Evolutionary conservation across 2,329 filamentous ascomycete species (phyloP).

Genomic region (Phaeosphaeria sp.): DNA sequence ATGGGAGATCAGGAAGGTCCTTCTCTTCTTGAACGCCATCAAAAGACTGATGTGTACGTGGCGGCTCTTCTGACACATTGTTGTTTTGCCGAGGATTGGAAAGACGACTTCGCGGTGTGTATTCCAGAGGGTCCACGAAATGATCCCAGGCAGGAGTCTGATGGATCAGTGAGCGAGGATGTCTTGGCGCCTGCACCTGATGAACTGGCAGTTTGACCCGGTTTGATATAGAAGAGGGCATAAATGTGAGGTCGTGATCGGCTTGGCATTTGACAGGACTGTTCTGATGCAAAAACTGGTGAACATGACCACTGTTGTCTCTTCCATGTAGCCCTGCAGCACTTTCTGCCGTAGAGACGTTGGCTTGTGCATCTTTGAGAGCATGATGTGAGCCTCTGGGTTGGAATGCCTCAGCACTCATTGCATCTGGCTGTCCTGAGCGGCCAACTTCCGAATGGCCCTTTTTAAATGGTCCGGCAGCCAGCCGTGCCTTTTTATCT

Average conservation of each 20-base stretch:
- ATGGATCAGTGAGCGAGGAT: constrained; percentile 4
- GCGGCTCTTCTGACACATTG: neutral
- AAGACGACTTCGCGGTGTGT: neutral
- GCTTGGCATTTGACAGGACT: neutral
- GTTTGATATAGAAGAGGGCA: neutral
- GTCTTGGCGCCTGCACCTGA: neutral
- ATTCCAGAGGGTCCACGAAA: constrained; percentile 11
- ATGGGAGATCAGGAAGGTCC: neutral
- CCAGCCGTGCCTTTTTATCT: constrained; percentile 1
- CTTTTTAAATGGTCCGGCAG: neutral
- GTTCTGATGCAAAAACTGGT: neutral
- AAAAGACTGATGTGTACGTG: neutral
- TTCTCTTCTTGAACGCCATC: neutral
- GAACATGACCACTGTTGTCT: neutral
- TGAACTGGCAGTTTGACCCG: neutral
- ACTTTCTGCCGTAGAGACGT: neutral
- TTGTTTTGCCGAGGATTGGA: neutral
- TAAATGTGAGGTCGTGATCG: constrained; percentile 1
- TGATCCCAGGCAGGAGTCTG: constrained; percentile 9
- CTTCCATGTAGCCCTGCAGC: neutral
- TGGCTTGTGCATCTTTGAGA: neutral
- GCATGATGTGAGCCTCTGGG: neutral
- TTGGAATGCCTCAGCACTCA: neutral
- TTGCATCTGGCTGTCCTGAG: neutral
- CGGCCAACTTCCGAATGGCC: neutral